Conservation (phyloP, 1,284 basidiomycete genomes). For the Cystobasidium slooffiae region DNA sequence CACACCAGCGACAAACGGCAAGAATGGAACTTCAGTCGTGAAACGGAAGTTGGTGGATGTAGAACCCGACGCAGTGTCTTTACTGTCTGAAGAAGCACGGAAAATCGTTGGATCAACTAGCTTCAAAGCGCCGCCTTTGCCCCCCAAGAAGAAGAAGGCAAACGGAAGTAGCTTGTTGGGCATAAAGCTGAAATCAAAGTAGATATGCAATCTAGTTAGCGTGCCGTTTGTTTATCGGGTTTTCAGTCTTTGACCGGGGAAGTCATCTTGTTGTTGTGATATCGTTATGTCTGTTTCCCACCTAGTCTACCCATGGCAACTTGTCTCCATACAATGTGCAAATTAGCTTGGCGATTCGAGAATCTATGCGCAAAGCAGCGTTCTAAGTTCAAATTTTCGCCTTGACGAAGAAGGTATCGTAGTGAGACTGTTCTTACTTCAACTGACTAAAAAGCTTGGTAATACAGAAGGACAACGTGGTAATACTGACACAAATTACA, state of each 20-base stretch:
- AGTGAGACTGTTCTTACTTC: too few relatives aligned
- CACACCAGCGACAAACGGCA: constrained; percentile 47
- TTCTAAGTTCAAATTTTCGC: too few relatives aligned
- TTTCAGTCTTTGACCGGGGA: not conserved
- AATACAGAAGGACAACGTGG: too few relatives aligned
- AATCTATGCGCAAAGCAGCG: too few relatives aligned
- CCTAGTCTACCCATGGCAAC: too few relatives aligned
- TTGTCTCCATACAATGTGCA: too few relatives aligned
- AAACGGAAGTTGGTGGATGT: constrained; percentile 55
- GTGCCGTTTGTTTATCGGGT: not conserved
- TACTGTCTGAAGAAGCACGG: constrained; percentile 74
- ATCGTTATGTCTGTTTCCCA: too few relatives aligned
- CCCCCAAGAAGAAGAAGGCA: constrained; percentile 51
- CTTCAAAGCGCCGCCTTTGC: constrained; percentile 43
- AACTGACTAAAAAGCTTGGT: too few relatives aligned
- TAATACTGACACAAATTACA: too few relatives aligned
- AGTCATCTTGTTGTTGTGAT: too few relatives aligned
- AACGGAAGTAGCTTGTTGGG: constrained; percentile 36
- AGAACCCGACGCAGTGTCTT: constrained; percentile 58
- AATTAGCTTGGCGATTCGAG: too few relatives aligned
- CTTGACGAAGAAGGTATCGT: too few relatives aligned
- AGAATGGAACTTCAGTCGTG: constrained; percentile 59
- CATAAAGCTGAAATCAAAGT: constrained; percentile 34
- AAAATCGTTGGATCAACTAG: constrained; percentile 61
- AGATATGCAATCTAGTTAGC: not conserved